These are phyloP conservation scores for Austroboletus olivaceoglutinosus DNA, from an alignment of 1,284 basidiomycete species.

Conservation along the genomic window DNA sequence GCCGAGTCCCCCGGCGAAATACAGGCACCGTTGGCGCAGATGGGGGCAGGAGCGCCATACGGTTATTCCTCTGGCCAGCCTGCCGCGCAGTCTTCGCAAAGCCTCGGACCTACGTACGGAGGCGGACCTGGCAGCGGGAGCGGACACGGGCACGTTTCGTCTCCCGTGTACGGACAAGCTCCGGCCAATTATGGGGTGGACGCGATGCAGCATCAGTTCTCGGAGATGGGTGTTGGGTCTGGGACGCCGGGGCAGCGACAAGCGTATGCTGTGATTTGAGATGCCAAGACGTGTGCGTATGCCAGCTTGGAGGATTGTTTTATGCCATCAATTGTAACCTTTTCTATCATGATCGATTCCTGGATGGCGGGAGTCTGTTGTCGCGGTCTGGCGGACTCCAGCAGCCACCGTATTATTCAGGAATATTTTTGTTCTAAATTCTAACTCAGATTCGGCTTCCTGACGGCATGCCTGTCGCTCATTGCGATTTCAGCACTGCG, in stretches of 20 bases:
- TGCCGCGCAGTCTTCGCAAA: conserved; percentile 14
- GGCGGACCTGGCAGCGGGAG: conserved; percentile 24
- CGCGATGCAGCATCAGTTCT: conserved; percentile 31
- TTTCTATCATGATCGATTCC: too few species aligned
- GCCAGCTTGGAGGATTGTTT: too few species aligned
- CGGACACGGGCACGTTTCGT: conserved; percentile 17
- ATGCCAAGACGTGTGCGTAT: too few species aligned
- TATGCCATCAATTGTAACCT: too few species aligned
- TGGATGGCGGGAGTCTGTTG: too few species aligned
- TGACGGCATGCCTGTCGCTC: too few species aligned
- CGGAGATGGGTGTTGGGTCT: conserved; percentile 30
- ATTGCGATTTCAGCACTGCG: too few species aligned
- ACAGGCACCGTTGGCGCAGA: conserved; percentile 6
- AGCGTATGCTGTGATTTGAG: conserved; percentile 21
- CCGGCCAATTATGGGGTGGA: conserved; percentile 23
- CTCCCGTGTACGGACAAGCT: conserved; percentile 18
- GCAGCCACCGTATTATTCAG: too few species aligned
- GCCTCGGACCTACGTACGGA: conserved; percentile 13
- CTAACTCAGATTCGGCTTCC: too few species aligned
- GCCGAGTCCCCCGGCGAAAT: conserved; percentile 5
- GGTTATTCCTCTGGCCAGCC: conserved; percentile 15
- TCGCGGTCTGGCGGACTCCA: too few species aligned
- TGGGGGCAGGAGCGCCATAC: conserved; percentile 16
- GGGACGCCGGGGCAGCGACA: conserved; percentile 24
- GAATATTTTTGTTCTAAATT: too few species aligned